Evolutionary conservation across 1,284 basidiomycete genomes (phyloP), one percentile per base, ranked within the genome.

Genomic region (Tranzscheliella williamsii): DNA sequence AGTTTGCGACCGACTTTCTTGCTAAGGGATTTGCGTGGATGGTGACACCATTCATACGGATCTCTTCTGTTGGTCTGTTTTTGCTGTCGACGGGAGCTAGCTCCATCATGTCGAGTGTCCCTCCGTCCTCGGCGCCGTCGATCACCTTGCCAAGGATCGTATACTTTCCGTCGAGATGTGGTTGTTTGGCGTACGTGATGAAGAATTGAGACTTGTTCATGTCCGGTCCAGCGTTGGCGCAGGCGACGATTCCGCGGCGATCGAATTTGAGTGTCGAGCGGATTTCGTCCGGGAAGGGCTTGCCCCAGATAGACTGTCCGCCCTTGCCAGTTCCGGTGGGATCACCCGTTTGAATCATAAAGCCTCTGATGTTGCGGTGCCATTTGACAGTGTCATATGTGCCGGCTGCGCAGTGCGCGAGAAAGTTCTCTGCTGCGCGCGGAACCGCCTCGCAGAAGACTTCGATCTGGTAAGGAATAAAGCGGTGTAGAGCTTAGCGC

Each of bases 311-410:
- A 6, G 90, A 93, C 70, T 91, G 83, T 4, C 94, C 94, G 5
- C 94, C 95, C 39, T 88, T 82, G 2, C 95, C 94, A 2, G 93
- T 98, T 1, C 95, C 94, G 0, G 91, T 92, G 2, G 93, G 93
- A 78, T 98, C 93, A 37, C 93, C 94, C 0, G 91, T 92, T 84
- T 96, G 92, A 20, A 90, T 84, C 93, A 97, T 97, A 78, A 97
- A 97, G 0, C 55, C 41, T 26, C 58, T 61, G 54, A 73, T 71
- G 39, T 73, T 80, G 53, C 84, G 80, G 79, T 97, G 94, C 79
- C 94, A 97, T 21, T 94, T 80, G 70, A 86, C 89, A 52, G 83
- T 83, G 78, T 95, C 84, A 79, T 92, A 98, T 67, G 88, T 87
- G 31, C 87, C 88, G 9, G 90, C 88, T 9, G 92, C 94, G 73